A percentile compares a stretch with the other conserved stretches of the same genome.
Evolutionary conservation across 2,329 filamentous ascomycete genomes (phyloP).

Genomic region (Pleoardoris graminearum): DNA sequence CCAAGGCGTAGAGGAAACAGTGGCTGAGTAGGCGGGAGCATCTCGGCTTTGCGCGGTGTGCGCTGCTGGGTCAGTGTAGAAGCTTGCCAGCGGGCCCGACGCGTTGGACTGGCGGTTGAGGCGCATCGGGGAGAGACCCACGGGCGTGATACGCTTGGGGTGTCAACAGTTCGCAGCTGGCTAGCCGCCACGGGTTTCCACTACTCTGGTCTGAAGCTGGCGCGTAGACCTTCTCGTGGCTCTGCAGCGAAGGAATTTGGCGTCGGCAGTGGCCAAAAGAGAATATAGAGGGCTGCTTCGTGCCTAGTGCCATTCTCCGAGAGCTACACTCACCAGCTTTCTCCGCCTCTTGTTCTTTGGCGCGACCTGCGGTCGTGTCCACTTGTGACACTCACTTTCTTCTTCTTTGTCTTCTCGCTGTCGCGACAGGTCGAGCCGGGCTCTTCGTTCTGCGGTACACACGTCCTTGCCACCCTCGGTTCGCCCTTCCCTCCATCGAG

Average conservation of each 20-base stretch:
- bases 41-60: conserved; percentile 20
- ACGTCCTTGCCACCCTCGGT: conserved; percentile 1
- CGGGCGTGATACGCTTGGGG: conserved; percentile 37
- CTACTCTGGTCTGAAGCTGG: conserved; percentile 42
- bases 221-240: conserved; percentile 38
- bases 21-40: conserved; percentile 24
- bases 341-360: conserved; percentile 19
- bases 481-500: background rate
- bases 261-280: conserved; percentile 32
- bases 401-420: conserved; percentile 16
- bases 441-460: conserved; percentile 33
- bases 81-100: conserved; percentile 20
- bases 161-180: conserved; percentile 33
- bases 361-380: conserved; percentile 30
- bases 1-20: conserved; percentile 19
- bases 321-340: conserved; percentile 26
- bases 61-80: conserved; percentile 20
- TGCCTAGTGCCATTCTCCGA: conserved; percentile 22
- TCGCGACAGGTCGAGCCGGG: conserved; percentile 34
- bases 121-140: conserved; percentile 31
- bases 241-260: conserved; percentile 20
- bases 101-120: conserved; percentile 33
- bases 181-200: conserved; percentile 38
- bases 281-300: conserved; percentile 39
- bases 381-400: conserved; percentile 13